phyloP scores from a whole-genome alignment of 75 land plant species.

The Pseudotsuga menziesii region DNA sequence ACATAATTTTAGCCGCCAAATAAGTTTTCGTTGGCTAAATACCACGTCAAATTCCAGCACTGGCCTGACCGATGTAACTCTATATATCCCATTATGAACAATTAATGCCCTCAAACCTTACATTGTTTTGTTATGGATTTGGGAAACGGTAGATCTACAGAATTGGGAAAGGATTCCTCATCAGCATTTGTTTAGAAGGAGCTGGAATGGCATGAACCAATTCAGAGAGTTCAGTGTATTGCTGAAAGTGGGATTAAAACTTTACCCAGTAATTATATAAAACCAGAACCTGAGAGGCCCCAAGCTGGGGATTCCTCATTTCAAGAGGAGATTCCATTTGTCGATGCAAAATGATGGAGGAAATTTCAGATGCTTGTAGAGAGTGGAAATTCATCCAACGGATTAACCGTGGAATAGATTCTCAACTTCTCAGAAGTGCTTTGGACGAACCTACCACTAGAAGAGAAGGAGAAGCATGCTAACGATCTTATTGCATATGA shows the following conservation, averaged over 20 bases:
- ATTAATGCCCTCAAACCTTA: too few relatives aligned
- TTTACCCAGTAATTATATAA: constrained; percentile 5
- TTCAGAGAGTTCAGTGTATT: constrained; percentile 12
- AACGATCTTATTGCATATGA: constrained; percentile 16
- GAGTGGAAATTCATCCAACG: constrained; percentile 35
- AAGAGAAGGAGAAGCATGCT: constrained; percentile 24
- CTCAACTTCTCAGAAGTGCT: neutral
- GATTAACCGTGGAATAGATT: constrained; percentile 14
- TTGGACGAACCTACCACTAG: constrained; percentile 23
- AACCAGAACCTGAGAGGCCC: constrained; percentile 5
- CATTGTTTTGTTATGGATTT: too few relatives aligned
- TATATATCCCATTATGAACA: too few relatives aligned
- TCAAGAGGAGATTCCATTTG: constrained; percentile 15
- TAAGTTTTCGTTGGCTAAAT: too few relatives aligned
- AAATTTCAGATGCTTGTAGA: constrained; percentile 18
- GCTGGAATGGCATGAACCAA: constrained; percentile 16
- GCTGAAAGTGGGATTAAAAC: constrained; percentile 11
- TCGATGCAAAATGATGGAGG: constrained; percentile 16
- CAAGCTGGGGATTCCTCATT: neutral
- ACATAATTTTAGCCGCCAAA: too few relatives aligned
- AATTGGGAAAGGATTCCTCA: too few relatives aligned
- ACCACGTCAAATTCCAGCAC: too few relatives aligned
- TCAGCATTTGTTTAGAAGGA: too few relatives aligned
- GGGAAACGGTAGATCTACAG: too few relatives aligned
- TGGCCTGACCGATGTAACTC: too few relatives aligned